Conservation (phyloP, 2,329 filamentous ascomycete genomes). For the Knufia fluminis region DNA sequence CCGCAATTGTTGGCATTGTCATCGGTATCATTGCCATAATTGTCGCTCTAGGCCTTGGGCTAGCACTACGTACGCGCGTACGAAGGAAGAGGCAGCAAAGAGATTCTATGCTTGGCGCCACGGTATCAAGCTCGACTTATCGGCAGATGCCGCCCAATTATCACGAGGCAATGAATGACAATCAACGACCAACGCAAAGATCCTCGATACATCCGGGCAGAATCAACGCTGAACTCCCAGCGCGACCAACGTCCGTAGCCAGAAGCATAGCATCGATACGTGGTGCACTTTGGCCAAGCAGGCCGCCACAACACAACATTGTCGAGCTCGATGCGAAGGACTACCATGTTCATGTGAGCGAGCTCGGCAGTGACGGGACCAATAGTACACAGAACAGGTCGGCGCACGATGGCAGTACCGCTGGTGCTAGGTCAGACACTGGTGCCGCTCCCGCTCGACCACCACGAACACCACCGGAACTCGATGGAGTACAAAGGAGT, state of each 20-base stretch:
- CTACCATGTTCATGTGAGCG: background rate
- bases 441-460: constrained; percentile 11
- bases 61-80: constrained; percentile 12
- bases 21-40: constrained; percentile 16
- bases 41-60: constrained; percentile 13
- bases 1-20: constrained; percentile 17
- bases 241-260: constrained; percentile 2
- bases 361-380: background rate
- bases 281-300: constrained; percentile 8
- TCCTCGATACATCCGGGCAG: background rate
- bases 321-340: constrained; percentile 16
- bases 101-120: background rate
- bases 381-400: background rate
- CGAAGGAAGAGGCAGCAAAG: constrained; percentile 12
- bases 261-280: constrained; percentile 7
- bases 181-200: background rate
- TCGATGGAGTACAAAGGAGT: constrained; percentile 16
- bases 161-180: background rate
- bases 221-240: background rate
- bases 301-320: constrained; percentile 14
- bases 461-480: constrained; percentile 16
- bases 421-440: constrained; percentile 3
- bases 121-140: background rate
- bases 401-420: background rate
- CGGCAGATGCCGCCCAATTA: constrained; percentile 4